A percentile compares a stretch with the other conserved stretches of the same genome.
Conservation (phyloP, 2,329 filamentous ascomycete genomes). For the Diaporthe sp. region DNA sequence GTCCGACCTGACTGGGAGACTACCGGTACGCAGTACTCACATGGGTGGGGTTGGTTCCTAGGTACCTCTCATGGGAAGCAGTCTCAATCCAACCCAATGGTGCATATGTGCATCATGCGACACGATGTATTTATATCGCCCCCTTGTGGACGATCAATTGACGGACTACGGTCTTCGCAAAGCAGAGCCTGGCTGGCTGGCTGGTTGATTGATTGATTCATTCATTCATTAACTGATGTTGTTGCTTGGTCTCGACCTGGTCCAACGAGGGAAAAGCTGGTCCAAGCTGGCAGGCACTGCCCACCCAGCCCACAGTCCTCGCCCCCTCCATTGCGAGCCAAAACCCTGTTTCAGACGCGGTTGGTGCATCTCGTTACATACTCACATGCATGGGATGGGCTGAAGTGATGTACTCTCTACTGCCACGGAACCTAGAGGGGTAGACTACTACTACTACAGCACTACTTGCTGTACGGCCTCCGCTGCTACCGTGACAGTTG, state of each 20-base stretch:
- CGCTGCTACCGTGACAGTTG: background rate
- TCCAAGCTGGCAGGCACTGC: constrained; percentile 5
- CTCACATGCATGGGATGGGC: background rate
- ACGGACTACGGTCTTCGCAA: background rate
- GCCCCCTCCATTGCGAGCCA: background rate
- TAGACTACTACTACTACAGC: no score
- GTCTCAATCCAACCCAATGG: background rate
- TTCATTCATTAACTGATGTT: background rate
- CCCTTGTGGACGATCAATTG: background rate
- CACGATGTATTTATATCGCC: background rate
- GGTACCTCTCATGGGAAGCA: background rate
- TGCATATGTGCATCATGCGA: background rate
- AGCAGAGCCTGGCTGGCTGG: background rate
- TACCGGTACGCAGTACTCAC: no score
- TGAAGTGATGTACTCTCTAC: background rate
- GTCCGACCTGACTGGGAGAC: no score
- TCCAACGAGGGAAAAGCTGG: background rate
- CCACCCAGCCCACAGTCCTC: background rate
- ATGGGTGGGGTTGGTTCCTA: no score
- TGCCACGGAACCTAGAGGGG: no score
- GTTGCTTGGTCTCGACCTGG: background rate
- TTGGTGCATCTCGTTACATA: constrained; percentile 6
- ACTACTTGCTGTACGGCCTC: background rate
- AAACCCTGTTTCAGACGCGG: constrained; percentile 27
- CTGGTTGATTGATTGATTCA: background rate